These are phyloP conservation scores for Colletotrichum graminicola DNA, from an alignment of 2,329 filamentous ascomycete species.

Conservation along the genomic window DNA sequence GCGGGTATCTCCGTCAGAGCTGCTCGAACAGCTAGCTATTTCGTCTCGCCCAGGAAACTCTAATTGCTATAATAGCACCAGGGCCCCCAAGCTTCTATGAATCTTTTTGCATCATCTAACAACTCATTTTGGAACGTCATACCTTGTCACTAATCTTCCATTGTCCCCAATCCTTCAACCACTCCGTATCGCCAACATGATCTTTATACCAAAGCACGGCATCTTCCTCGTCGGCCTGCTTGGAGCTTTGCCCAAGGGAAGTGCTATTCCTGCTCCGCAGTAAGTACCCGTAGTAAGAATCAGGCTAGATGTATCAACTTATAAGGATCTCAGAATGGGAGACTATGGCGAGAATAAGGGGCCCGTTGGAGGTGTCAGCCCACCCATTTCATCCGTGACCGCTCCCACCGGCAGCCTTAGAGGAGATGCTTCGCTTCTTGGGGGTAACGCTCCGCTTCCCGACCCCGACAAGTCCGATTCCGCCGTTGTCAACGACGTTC, in stretches of 20 bases:
- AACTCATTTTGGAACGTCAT: neutral
- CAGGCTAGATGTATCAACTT: no score
- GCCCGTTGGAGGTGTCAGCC: slow-evolving; percentile 55
- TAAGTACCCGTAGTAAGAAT: neutral
- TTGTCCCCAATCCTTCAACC: neutral
- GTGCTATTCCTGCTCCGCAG: slow-evolving; percentile 30
- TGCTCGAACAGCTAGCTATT: neutral
- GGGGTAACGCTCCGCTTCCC: slow-evolving; percentile 54
- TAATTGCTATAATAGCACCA: slow-evolving; percentile 19
- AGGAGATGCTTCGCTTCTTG: slow-evolving; percentile 55
- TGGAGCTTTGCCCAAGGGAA: slow-evolving; percentile 22
- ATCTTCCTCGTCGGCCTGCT: slow-evolving; percentile 20
- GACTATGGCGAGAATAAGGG: slow-evolving; percentile 58
- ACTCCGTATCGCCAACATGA: neutral
- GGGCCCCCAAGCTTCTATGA: neutral
- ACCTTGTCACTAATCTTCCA: neutral
- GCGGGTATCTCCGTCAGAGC: neutral
- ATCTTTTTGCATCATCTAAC: neutral
- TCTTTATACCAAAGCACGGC: slow-evolving; percentile 15
- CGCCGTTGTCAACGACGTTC: slow-evolving; percentile 53
- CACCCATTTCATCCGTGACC: slow-evolving; percentile 55
- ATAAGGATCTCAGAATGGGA: slow-evolving; percentile 49
- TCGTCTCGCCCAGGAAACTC: neutral
- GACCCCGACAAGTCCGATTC: slow-evolving; percentile 52
- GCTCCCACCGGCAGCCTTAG: slow-evolving; percentile 55